Percentiles rank a stretch among this genome's conserved stretches.
Evolutionary conservation across 257 asterid genomes (phyloP).

Genomic region (Nemophila menziesii): DNA sequence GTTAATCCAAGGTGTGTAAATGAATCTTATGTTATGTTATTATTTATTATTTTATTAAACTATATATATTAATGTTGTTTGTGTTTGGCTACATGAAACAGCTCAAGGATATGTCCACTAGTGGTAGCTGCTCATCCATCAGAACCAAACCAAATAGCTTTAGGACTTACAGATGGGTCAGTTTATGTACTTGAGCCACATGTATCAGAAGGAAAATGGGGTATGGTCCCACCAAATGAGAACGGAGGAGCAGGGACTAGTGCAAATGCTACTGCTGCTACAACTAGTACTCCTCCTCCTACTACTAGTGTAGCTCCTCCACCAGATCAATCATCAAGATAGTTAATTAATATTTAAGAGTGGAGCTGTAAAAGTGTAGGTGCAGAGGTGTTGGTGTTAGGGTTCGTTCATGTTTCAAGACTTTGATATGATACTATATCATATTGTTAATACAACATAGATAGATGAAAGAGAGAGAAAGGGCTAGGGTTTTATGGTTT

Average conservation of each 20-base stretch:
- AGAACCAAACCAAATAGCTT: slow-evolving; percentile 45
- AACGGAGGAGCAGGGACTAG: slow-evolving; percentile 26
- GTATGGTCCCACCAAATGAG: slow-evolving; percentile 31
- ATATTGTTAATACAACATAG: neutral
- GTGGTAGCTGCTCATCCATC: slow-evolving; percentile 52
- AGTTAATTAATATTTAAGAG: neutral
- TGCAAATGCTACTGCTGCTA: slow-evolving; percentile 9
- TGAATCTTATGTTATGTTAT: neutral
- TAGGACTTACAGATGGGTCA: slow-evolving; percentile 58
- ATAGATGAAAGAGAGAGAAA: too few relatives aligned
- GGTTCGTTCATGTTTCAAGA: neutral
- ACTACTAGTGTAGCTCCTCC: too few relatives aligned
- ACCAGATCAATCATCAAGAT: slow-evolving; percentile 18
- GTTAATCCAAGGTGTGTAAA: slow-evolving; percentile 31
- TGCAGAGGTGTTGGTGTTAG: neutral
- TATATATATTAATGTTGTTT: too few relatives aligned
- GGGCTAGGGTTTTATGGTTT: neutral
- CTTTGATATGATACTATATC: neutral
- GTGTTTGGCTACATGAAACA: slow-evolving; percentile 10
- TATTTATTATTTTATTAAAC: too few relatives aligned
- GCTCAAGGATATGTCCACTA: slow-evolving; percentile 37
- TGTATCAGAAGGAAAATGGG: slow-evolving; percentile 48
- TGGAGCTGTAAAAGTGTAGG: neutral
- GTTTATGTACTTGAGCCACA: slow-evolving; percentile 57
- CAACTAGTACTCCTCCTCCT: too few relatives aligned